Percentiles rank a stretch among this genome's conserved stretches.
Conservation (phyloP, 108 stramenopile species). For the Nitzschia inconspicua region DNA sequence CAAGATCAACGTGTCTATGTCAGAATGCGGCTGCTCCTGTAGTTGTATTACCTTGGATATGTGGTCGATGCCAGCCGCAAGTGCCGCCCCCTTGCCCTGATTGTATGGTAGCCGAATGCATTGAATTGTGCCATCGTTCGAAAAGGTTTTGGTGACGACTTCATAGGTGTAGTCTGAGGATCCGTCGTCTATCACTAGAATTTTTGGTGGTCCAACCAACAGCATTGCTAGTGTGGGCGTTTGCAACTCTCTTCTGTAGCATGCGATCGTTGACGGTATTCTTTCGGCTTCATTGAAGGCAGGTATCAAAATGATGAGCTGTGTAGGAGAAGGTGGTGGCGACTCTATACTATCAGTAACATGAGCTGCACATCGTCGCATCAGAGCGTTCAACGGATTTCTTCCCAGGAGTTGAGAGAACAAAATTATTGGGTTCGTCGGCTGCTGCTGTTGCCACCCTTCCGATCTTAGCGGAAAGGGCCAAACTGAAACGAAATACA, state of each 20-base stretch:
- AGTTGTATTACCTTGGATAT: not conserved
- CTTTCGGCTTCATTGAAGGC: slow-evolving; percentile 77
- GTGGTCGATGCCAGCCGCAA: slow-evolving; percentile 53
- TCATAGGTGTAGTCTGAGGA: slow-evolving; percentile 60
- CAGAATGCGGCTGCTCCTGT: slow-evolving; percentile 1
- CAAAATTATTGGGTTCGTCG: no score
- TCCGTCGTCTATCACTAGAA: slow-evolving; percentile 73
- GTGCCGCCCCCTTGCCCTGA: slow-evolving; percentile 75
- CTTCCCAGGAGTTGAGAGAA: no score
- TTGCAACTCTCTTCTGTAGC: slow-evolving; percentile 42
- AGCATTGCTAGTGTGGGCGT: slow-evolving; percentile 5
- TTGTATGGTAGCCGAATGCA: slow-evolving; percentile 52
- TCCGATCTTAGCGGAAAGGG: no score
- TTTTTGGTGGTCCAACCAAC: slow-evolving; percentile 1
- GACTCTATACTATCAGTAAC: no score
- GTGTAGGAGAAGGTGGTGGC: no score
- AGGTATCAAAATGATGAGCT: slow-evolving; percentile 64
- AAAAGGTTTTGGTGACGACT: slow-evolving; percentile 16
- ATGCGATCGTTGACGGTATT: slow-evolving; percentile 54
- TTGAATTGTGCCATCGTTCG: slow-evolving; percentile 25
- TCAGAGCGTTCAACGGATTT: no score
- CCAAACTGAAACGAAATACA: no score
- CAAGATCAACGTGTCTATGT: slow-evolving; percentile 26
- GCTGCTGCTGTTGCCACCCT: no score
- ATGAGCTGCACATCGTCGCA: no score